Evolutionary conservation across 192 early-diverging fungal genomes (phyloP), one percentile per base, ranked within the genome.

Genomic region (Powellomyces hirtus): DNA sequence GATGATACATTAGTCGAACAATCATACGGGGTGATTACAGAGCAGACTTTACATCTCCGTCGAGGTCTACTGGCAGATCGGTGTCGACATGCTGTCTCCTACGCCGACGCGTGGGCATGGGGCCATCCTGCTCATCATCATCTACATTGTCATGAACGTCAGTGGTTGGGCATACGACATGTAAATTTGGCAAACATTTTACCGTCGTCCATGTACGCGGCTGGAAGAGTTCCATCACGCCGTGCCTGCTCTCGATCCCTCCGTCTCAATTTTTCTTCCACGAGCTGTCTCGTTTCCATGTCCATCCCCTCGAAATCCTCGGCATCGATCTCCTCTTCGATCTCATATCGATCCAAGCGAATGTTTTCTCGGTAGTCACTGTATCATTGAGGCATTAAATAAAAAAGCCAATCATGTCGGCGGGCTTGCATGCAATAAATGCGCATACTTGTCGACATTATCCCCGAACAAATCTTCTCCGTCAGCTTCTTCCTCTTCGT

Each of bases 401-500:
- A n/a, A n/a, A n/a, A n/a, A n/a, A n/a, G n/a, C n/a, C 6, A 64
- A 16, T 4, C n/a, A 59, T 20, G n/a, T 38, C 8, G 40, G 40
- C 18, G 10, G 8, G 40, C 40, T 42, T 51, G 60, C 57, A n/a
- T 7, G 20, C 14, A 29, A 29, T 73, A 20, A 22, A 40, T 1
- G 3, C 30, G 20, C 24, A 55, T 83, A 94, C 91, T 81, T 83
- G 63, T 93, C 91, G 82, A 96, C 86, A 50, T 85, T 84, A 22
- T 88, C 87, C 13, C 89, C 92, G 81, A 94, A 95, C 68, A 98
- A 80, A 79, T 98, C 94, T 71, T 94, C 93, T 14, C 95, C 97
- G 53, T 92, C 88, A 29, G 84, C 89, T 16, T 91, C 90, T 36
- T 84, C 84, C 40, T 80, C 84, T 36, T 74, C 79, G 30, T 76